Base-by-base conservation (phyloP, 768 basidiomycete genomes). In the Leccinum fibrillosum region DNA sequence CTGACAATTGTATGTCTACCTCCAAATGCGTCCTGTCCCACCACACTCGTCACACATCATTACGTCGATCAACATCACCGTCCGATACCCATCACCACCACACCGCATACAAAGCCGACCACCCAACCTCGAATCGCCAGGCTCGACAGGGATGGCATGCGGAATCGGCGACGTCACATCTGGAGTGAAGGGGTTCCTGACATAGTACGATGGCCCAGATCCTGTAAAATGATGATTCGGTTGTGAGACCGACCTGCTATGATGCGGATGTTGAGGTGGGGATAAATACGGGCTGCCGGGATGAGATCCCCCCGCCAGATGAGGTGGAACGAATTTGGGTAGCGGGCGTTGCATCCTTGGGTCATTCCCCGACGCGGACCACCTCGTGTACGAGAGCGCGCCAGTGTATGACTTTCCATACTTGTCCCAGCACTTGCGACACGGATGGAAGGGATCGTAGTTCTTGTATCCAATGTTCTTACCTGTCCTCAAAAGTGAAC, bases 391-490 rank as follows among this genome's bases (percentile, higher is more conserved):
- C 0, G 78, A 75, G 15, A 91, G 72, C 5, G 87, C 81, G 3
- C 87, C 87, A 0, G 76, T 66, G 70, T 85, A 92, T 0, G 80
- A 76, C 62, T 81, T 84, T 1, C 79, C 78, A 70, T 86, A 86
- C 62, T 84, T 86, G 6, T 78, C 74, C 91, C 90, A 93, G 74
- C 92, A 93, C 56, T 80, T 82, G 57, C 78, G 76, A 66, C 91
- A 92, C 6, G 90, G 87, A 56, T 83, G 75, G 1, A 77, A 67
- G 0, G 88, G 88, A 69, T 92, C 88, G 37, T 74, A 75, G 56
- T 80, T 76, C 70, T 89, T 90, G 73, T 86, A 92, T 2, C 91
- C 90, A 1, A 80, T 83, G 69, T 93, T 92, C 39, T 76, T 75
- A 64, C 90, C 90, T 92, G 52, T 8, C 37, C 37, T 1, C 32